Evolutionary conservation across 192 early-diverging fungal species (phyloP).

Genomic region (Coemansia sp.): DNA sequence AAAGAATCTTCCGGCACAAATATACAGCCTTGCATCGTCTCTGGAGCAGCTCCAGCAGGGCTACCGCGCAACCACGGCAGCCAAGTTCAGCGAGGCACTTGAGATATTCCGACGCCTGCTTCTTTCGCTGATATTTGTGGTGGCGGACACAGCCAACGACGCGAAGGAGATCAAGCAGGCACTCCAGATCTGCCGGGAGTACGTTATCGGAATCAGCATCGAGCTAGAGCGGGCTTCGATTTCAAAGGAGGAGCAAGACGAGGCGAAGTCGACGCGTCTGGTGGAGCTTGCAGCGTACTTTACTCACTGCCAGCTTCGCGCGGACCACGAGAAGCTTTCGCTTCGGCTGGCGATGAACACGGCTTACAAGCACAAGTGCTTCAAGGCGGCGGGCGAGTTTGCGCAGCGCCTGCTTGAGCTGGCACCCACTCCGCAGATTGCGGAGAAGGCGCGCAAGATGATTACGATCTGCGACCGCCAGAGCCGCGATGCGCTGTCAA

Average conservation of each 20-base stretch:
- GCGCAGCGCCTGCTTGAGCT: constrained; percentile 88
- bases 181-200: constrained; percentile 83
- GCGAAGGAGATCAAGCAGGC: constrained; percentile 78
- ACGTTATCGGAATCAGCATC: constrained; percentile 86
- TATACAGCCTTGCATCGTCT: constrained; percentile 38
- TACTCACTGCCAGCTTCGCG: constrained; percentile 89
- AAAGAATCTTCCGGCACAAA: constrained; percentile 38
- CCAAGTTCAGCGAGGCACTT: constrained; percentile 80
- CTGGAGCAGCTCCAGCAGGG: constrained; percentile 79
- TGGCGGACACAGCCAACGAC: constrained; percentile 65
- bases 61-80: constrained; percentile 76
- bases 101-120: constrained; percentile 74
- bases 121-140: constrained; percentile 75
- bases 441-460: constrained; percentile 78
- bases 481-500: constrained; percentile 72
- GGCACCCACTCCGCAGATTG: constrained; percentile 74
- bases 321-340: constrained; percentile 83
- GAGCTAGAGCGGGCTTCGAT: constrained; percentile 74
- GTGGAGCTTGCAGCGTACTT: constrained; percentile 96
- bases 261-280: constrained; percentile 65
- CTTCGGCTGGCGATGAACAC: constrained; percentile 86
- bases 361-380: constrained; percentile 82
- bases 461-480: constrained; percentile 74
- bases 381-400: constrained; percentile 81
- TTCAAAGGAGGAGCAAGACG: constrained; percentile 53